Evolutionary conservation across 306 rosid genomes (phyloP).

Genomic region (Prunus fruticosa): DNA sequence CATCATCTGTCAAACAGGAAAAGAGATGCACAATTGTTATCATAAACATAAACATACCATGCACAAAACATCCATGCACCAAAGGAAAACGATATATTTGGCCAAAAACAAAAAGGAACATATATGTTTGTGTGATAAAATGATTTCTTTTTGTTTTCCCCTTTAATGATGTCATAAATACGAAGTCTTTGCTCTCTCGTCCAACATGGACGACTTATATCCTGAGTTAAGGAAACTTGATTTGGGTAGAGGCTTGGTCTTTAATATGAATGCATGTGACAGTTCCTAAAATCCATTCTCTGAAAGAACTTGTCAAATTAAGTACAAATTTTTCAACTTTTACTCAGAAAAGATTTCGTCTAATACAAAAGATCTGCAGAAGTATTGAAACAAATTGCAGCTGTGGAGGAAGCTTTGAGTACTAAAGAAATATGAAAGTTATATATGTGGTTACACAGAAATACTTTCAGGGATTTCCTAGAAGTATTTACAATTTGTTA

Average conservation of each 20-base stretch:
- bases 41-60: background rate
- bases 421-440: background rate
- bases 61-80: too few relatives aligned
- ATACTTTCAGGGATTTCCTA: background rate
- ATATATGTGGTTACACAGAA: background rate
- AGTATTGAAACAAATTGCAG: background rate
- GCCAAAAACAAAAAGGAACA: background rate
- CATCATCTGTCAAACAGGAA: slow-evolving; percentile 75
- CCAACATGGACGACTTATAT: background rate
- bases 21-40: background rate
- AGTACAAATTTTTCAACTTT: background rate
- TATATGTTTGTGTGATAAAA: too few relatives aligned
- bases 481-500: background rate
- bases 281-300: background rate
- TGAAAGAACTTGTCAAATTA: background rate
- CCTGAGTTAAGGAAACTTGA: background rate
- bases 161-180: background rate
- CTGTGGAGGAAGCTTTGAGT: background rate
- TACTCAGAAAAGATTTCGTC: background rate
- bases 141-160: background rate
- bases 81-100: background rate
- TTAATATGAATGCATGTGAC: background rate
- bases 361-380: background rate
- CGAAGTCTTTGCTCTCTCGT: background rate
- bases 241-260: background rate